These are phyloP conservation scores for Asterophora lycoperdoides DNA, from an alignment of 768 basidiomycete genomes.

Conservation along the genomic window DNA sequence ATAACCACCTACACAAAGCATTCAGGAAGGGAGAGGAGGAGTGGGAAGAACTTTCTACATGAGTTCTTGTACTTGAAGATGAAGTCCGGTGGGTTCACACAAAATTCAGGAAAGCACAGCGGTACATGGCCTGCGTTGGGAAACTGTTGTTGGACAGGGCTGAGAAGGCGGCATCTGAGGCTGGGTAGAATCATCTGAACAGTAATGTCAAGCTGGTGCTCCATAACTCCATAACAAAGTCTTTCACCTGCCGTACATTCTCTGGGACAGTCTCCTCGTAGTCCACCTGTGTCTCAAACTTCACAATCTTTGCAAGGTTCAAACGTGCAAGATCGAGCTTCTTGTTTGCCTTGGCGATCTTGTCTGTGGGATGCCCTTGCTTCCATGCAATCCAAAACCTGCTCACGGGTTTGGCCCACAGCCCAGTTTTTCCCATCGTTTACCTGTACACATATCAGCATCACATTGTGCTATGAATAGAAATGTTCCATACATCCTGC, in stretches of 20 bases:
- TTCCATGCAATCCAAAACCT: conserved; percentile 75
- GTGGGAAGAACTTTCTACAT: no score
- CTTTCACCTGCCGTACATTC: conserved; percentile 62
- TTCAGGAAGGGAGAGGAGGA: no score
- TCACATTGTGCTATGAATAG: background rate
- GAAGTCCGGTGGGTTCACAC: no score
- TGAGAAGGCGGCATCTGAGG: no score
- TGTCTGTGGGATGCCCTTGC: conserved; percentile 68
- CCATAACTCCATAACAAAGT: no score
- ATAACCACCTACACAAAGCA: no score
- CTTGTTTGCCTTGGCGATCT: conserved; percentile 88
- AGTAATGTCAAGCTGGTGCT: no score
- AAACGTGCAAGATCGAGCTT: conserved; percentile 71
- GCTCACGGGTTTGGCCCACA: conserved; percentile 71
- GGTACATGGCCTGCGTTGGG: no score
- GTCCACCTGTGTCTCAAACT: conserved; percentile 66
- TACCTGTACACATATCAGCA: conserved; percentile 30
- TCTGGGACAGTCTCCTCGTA: conserved; percentile 80
- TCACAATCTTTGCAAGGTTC: conserved; percentile 72
- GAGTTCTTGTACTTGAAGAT: no score
- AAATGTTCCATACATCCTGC: conserved; percentile 50
- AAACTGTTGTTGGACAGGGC: no score
- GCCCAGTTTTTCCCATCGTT: conserved; percentile 86
- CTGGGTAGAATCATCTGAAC: no score
- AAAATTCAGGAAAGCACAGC: no score